Base-by-base conservation (phyloP, 73 alveolate genomes). In the Strombidium stylifer region DNA sequence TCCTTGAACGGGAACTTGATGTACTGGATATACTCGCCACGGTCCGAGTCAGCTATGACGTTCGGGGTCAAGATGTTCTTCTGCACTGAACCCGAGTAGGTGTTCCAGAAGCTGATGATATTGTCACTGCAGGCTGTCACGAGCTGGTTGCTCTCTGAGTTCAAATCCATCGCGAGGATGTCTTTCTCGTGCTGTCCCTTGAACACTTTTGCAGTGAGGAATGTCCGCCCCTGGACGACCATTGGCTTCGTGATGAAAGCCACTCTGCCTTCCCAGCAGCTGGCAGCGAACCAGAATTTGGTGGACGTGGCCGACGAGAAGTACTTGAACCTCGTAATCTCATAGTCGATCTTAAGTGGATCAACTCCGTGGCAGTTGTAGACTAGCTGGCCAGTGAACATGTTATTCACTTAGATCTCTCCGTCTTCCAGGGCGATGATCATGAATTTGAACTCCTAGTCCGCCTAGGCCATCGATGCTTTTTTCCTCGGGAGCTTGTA, bases 61-160 rank as follows among this genome's bases (percentile, higher is more conserved):
- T 24, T 23, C 4, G 74, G 74, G 6, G 42, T 15, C 3, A 10
- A n/a, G 1, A 60, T 5, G 3, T 58, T 20, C 42, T 60, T 60
- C 37, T 23, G 27, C 25, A 40, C 74, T 7, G 74, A 40, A 60
- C 57, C 74, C 14, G 58, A 40, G 25, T 40, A 60, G 19, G 35
- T 42, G 42, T 60, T 60, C 74, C 74, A 60, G 42, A 60, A 40
- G 74, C 74, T n/a, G 8, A 60, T 60, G 14, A 40, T 47, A 60
- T 60, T 60, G 25, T 60, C 74, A n/a, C 37, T 31, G 42, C 74
- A 40, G 3, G 74, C 74, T 20, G 74, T 60, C 2, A 42, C 74
- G 2, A 60, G 60, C 31, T 40, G 16, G 25, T 60, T 60, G 23
- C n/a, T n/a, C n/a, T 60, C 58, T 11, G 37, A 48, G 21, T 53